Base-by-base conservation (phyloP, 441 rosid genomes). In the Codiaeum variegatum region DNA sequence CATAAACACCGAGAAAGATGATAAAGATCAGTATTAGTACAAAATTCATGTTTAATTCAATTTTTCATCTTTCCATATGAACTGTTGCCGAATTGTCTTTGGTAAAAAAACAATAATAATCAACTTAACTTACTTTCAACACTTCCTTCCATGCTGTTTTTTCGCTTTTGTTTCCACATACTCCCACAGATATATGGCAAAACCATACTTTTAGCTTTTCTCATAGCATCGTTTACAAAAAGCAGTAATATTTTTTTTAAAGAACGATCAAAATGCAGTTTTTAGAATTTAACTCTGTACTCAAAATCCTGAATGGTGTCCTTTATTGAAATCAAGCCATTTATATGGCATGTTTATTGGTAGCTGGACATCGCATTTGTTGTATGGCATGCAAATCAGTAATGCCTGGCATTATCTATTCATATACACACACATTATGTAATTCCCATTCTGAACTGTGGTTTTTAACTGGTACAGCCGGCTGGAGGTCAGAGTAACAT, bases 401-500 rank as follows among this genome's bases (percentile, higher is more conserved):
- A 38, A 38, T 38, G 2, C 11, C 42, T 31, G 5, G 7, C 15
- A 15, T 24, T 44, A 28, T 32, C 8, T 6, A 5, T 54, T 54
- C 58, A 54, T 54, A 29, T 0, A 8, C 23, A 6, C 23, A 6
- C 23, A 13, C 10, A 34, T 56, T 24, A 18, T 62, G 49, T 10
- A 49, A 62, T 29, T 32, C 21, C 28, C 19, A 5, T 21, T 38
- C 24, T 74, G 19, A 31, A 76, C 23, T 38, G 66, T 38, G 36
- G 72, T 71, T 31, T 28, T 5, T 18, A 58, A 58, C 31, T 70
- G 66, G 46, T 64, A 42, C 75, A 93, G 95, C 95, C 95, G 76
- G 94, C 96, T 42, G 98, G 97, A 80, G 98, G 98, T 70, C 98
- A 91, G 83, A 88, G 91, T 72, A 91, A 86, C 78, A 91, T 87